Evolutionary conservation across 345 rosid species (phyloP).

Genomic region (Citropsis articulata): DNA sequence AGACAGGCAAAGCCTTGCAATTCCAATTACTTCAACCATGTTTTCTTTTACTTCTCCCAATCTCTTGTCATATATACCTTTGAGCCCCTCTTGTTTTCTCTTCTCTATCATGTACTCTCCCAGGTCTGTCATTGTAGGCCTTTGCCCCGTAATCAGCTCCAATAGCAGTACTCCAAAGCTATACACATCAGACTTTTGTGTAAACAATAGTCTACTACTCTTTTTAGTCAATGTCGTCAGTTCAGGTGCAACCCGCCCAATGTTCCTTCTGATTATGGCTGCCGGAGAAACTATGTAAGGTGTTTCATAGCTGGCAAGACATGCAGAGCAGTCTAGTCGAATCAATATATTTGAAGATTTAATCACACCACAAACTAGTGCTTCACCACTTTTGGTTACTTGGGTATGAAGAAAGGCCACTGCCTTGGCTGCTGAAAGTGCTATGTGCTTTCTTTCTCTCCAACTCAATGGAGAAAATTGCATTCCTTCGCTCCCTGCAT

Average conservation of each 20-base stretch:
- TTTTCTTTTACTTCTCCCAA: constrained; percentile 21
- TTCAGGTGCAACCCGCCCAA: constrained; percentile 27
- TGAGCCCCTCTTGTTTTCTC: constrained; percentile 15
- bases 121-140: constrained; percentile 25
- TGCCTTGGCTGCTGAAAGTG: constrained; percentile 31
- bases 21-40: constrained; percentile 25
- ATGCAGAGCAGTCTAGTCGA: constrained; percentile 21
- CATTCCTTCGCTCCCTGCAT: constrained; percentile 34
- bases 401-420: constrained; percentile 26
- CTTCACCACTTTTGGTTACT: constrained; percentile 16
- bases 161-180: constrained; percentile 30
- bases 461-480: constrained; percentile 27
- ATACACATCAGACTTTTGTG: constrained; percentile 28
- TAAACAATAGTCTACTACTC: constrained; percentile 1
- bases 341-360: constrained; percentile 33
- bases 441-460: constrained; percentile 21
- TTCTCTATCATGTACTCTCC: constrained; percentile 11
- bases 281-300: constrained; percentile 28
- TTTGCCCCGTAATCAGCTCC: constrained; percentile 31
- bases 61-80: constrained; percentile 21
- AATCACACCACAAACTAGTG: constrained; percentile 25
- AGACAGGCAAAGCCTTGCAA: constrained; percentile 21
- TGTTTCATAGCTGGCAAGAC: constrained; percentile 34
- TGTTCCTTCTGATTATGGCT: constrained; percentile 28
- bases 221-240: not conserved